Evolutionary conservation across 2,329 filamentous ascomycete genomes (phyloP), one percentile per base, ranked within the genome.

Genomic region (Monilinia vaccinii-corymbosi): DNA sequence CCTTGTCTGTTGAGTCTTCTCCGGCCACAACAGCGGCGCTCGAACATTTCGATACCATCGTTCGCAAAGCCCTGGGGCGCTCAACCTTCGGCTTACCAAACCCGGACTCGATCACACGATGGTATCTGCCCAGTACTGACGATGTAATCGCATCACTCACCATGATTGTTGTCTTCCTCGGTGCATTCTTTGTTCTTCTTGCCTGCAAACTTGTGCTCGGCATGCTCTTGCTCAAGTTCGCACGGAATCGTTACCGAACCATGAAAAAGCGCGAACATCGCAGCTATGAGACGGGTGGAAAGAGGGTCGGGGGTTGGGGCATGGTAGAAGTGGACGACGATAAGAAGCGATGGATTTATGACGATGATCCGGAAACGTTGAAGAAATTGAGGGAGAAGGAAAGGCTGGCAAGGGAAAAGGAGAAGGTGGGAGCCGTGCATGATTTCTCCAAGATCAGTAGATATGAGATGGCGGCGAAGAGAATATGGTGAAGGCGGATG

Each of bases 401-500:
- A 62, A 82, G 83, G 69, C 78, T 82, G 67, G 81, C 80, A 8
- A 82, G 81, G 63, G 82, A 84, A 38, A 77, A 77, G 63, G 75
- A 59, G 31, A 75, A 72, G 61, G 75, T 79, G 40, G 76, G 76
- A 56, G 79, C 49, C 10, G 79, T 59, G 21, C 80, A 82, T 56
- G 84, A 82, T 71, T 83, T 84, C 74, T 88, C 80, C 69, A 84
- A 76, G 71, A 90, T 85, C 64, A 84, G 80, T 67, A 81, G 94
- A 68, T 99, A 97, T 76, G 91, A 91, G 71, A 97, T 97, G 94
- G 87, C 91, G 68, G 90, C 91, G 0, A 97, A 97, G 80, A 82
- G 94, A 71, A 99, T 99, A 68, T 99, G 94, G 94, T 97, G 16
- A 57, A 25, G 10, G 4, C 18, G 5, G 18, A 23, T 36, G 34